Conservation (phyloP, 2,329 filamentous ascomycete genomes). For the Cladosporium sp. region DNA sequence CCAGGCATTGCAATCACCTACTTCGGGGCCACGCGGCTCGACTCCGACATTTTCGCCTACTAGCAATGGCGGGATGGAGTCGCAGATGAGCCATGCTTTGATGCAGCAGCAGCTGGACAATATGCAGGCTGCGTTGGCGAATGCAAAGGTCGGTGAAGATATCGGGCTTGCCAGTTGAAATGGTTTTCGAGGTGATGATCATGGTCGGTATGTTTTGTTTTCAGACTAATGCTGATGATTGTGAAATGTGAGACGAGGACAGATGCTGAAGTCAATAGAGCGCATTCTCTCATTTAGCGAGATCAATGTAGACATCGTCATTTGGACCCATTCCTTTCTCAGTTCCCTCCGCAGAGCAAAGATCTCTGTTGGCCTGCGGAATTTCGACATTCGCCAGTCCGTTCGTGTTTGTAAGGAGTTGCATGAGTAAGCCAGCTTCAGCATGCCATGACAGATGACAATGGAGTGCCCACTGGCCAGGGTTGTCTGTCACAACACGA, state of each 20-base stretch:
- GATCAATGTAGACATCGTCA: conserved; percentile 37
- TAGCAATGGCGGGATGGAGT: conserved; percentile 14
- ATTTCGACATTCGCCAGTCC: conserved; percentile 40
- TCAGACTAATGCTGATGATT: too few species aligned
- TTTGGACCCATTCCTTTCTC: conserved; percentile 47
- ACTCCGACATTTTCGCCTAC: conserved; percentile 24
- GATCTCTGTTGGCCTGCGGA: conserved; percentile 40
- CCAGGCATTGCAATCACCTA: background rate
- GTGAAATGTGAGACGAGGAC: too few species aligned
- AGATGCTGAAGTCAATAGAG: background rate
- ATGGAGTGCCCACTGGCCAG: conserved; percentile 55
- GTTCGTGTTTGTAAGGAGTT: conserved; percentile 50
- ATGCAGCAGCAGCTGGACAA: conserved; percentile 26
- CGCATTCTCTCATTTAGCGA: conserved; percentile 14
- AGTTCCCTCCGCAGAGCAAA: conserved; percentile 47
- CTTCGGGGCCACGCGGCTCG: background rate
- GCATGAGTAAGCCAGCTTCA: conserved; percentile 56
- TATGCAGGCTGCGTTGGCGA: conserved; percentile 25
- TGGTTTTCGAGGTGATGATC: background rate
- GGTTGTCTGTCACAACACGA: conserved; percentile 53
- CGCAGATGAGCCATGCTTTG: conserved; percentile 24
- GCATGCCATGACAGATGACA: conserved; percentile 58
- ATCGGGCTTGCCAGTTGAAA: conserved; percentile 21
- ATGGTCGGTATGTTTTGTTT: too few species aligned
- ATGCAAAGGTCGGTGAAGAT: conserved; percentile 14